A percentile compares a stretch with the other conserved stretches of the same genome.
These are phyloP conservation scores for Sarcodon sp. DNA, from an alignment of 768 basidiomycete genomes.

Conservation along the genomic window DNA sequence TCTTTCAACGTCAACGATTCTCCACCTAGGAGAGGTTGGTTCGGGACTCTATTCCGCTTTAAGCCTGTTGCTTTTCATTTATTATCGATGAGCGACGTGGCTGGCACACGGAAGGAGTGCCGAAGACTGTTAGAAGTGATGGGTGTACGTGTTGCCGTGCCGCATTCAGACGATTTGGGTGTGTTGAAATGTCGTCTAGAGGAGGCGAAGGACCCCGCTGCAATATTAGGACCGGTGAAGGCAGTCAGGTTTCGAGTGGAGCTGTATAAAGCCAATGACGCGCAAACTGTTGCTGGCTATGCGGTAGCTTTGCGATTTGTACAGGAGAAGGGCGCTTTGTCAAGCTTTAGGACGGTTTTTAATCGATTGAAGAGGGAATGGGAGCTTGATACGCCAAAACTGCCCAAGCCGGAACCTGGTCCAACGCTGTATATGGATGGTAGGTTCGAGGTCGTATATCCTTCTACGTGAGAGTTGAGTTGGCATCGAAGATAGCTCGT, in stretches of 20 bases:
- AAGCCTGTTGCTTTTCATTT: slow-evolving; percentile 51
- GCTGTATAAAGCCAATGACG: slow-evolving; percentile 30
- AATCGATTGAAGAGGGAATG: slow-evolving; percentile 54
- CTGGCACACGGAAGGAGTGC: slow-evolving; percentile 64
- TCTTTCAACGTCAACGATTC: slow-evolving; percentile 32
- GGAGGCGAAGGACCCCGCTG: slow-evolving; percentile 45
- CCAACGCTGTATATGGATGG: slow-evolving; percentile 16
- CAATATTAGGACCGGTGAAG: slow-evolving; percentile 43
- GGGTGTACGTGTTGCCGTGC: slow-evolving; percentile 55
- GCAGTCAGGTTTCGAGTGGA: slow-evolving; percentile 79
- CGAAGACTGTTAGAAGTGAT: slow-evolving; percentile 58
- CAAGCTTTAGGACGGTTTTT: slow-evolving; percentile 68
- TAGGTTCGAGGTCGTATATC: not conserved
- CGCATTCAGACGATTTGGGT: slow-evolving; percentile 48
- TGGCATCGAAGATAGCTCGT: slow-evolving; percentile 4
- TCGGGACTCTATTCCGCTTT: slow-evolving; percentile 81
- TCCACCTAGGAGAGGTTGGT: slow-evolving; percentile 46
- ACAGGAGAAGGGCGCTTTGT: slow-evolving; percentile 80
- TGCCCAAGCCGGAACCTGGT: slow-evolving; percentile 10
- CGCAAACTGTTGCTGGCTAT: slow-evolving; percentile 32
- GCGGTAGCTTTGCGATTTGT: slow-evolving; percentile 51
- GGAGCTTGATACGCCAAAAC: slow-evolving; percentile 38
- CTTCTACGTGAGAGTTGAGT: slow-evolving; percentile 3
- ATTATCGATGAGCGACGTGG: slow-evolving; percentile 41
- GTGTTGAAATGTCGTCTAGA: slow-evolving; percentile 69